A percentile compares a stretch with the other conserved stretches of the same genome.
These are phyloP conservation scores for Schwanniomyces yamadae DNA, from an alignment of 805 yeast species.

Conservation along the genomic window DNA sequence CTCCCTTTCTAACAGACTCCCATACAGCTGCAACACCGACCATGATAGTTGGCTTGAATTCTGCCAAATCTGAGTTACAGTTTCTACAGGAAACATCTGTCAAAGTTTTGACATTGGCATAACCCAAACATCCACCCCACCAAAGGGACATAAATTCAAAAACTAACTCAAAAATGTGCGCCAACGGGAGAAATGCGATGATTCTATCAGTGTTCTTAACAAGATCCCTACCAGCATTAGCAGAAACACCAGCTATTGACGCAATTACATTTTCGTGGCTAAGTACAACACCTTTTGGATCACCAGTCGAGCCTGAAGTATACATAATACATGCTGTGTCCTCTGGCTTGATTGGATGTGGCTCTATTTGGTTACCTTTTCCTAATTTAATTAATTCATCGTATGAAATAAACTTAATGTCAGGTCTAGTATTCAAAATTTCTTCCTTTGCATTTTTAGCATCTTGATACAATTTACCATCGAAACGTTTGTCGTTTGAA, in stretches of 20 bases:
- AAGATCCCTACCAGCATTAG: constrained; percentile 52
- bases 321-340: constrained; percentile 79
- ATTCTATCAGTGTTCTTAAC: constrained; percentile 65
- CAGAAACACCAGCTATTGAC: constrained; percentile 80
- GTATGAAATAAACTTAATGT: constrained; percentile 62
- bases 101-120: constrained; percentile 89
- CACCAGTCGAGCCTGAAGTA: constrained; percentile 85
- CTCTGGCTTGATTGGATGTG: constrained; percentile 51
- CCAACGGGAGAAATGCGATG: constrained; percentile 89
- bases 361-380: constrained; percentile 39
- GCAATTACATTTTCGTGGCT: constrained; percentile 69
- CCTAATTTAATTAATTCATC: constrained; percentile 71
- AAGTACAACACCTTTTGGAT: constrained; percentile 80
- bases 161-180: constrained; percentile 91
- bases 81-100: constrained; percentile 79
- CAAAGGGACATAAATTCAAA: constrained; percentile 76
- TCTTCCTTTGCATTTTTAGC: constrained; percentile 60
- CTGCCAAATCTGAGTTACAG: constrained; percentile 84
- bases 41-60: constrained; percentile 89
- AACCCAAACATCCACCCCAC: constrained; percentile 92
- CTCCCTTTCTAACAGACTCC: constrained; percentile 94
- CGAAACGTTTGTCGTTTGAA: constrained; percentile 59
- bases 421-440: constrained; percentile 70
- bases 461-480: constrained; percentile 56
- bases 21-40: constrained; percentile 99